A percentile compares a stretch with the other conserved stretches of the same genome.
These are phyloP conservation scores for Tetraselmis chui DNA, from an alignment of 139 green algal species.

Conservation along the genomic window DNA sequence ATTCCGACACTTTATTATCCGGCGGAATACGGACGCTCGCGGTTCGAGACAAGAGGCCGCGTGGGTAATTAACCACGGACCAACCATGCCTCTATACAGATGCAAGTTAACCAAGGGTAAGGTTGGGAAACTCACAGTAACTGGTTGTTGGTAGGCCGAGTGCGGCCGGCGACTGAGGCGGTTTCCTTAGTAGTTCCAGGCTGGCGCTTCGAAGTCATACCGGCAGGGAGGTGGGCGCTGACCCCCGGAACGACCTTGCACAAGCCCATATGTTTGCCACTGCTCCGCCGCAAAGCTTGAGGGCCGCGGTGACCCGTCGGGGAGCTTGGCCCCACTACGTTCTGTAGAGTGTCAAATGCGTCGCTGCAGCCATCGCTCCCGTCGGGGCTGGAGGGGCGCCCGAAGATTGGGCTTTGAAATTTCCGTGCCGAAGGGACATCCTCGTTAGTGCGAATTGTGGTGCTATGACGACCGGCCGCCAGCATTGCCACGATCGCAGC, in stretches of 20 bases:
- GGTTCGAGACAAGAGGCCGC: not conserved
- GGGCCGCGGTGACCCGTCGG: not conserved
- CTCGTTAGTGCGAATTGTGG: not conserved
- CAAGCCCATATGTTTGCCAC: not conserved
- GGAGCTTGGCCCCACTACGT: too few species aligned
- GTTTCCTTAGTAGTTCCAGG: not conserved
- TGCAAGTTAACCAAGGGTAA: not conserved
- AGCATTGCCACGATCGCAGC: not conserved
- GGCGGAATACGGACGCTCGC: too few species aligned
- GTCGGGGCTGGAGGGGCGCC: not conserved
- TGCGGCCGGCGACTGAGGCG: slow-evolving; percentile 19
- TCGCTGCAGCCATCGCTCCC: not conserved
- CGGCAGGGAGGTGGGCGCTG: not conserved
- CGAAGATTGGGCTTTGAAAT: not conserved
- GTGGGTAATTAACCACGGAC: not conserved
- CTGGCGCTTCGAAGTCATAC: too few species aligned
- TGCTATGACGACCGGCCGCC: not conserved
- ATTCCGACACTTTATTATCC: not conserved
- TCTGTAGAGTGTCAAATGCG: not conserved
- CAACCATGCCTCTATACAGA: too few species aligned
- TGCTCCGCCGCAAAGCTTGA: not conserved
- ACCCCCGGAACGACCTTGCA: not conserved
- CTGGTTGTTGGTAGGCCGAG: slow-evolving; percentile 88
- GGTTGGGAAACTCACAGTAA: slow-evolving; percentile 59
- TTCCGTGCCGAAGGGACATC: not conserved